phyloP scores from a whole-genome alignment of 179 eudicot genomes.

The Actinidia chinensis region DNA sequence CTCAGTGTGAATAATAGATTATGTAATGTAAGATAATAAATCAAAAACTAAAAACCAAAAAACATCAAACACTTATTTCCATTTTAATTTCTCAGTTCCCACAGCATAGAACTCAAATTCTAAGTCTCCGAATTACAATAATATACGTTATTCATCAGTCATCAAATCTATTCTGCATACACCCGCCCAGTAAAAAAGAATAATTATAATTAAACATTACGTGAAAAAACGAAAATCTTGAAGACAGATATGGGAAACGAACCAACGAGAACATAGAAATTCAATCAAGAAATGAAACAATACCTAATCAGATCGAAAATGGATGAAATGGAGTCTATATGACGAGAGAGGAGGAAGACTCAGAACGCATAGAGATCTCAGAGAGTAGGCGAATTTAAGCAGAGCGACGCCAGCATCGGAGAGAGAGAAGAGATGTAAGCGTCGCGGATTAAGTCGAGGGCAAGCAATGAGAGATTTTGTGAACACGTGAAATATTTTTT shows the following conservation, averaged over 20 bases:
- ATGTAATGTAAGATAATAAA: no score
- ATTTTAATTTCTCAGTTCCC: not conserved
- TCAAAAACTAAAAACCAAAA: no score
- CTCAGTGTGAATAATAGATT: no score
- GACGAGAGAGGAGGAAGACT: not conserved
- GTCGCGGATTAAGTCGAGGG: no score
- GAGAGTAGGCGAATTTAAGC: not conserved
- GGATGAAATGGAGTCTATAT: not conserved
- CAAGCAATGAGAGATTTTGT: not conserved
- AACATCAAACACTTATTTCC: no score
- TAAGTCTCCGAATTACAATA: not conserved
- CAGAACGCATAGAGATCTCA: not conserved
- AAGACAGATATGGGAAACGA: not conserved
- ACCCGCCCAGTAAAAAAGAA: no score
- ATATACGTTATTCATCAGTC: not conserved
- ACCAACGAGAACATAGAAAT: not conserved
- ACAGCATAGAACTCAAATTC: not conserved
- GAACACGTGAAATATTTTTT: not conserved
- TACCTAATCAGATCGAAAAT: constrained; percentile 13
- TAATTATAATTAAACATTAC: not conserved
- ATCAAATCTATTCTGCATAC: not conserved
- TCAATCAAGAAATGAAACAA: not conserved
- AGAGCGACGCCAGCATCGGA: not conserved
- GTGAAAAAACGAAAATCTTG: not conserved
- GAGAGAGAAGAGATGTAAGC: not conserved